Evolutionary conservation across 192 early-diverging fungal species (phyloP), one percentile per base, ranked within the genome.

Genomic region (Chytriomyces hyalinus): DNA sequence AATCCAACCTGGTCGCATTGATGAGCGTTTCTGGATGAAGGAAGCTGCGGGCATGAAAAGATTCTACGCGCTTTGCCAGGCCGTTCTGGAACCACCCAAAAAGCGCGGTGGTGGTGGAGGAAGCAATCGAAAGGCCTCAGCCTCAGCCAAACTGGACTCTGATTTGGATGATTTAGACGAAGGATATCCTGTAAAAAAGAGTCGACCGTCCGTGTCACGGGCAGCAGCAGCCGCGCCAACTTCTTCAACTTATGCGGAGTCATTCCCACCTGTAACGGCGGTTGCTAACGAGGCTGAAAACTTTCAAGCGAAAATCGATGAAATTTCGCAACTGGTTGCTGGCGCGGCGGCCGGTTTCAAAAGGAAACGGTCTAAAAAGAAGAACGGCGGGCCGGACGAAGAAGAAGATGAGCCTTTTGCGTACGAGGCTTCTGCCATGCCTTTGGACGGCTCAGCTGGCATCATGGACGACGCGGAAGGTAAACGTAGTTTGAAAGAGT

Each of bases 21-120:
- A 84, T 65, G 83, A 85, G 22, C 79, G 80, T 46, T 88, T 88
- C 69, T 88, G 87, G 87, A 86, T 86, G 87, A 70, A 81, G 9
- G 84, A 88, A 70, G 63, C 82, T 49, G 82, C 84, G 44, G 83
- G 79, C 4, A 64, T 85, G 28, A 83, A 83, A 60, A 36, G 87
- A 22, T 83, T 88, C 71, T 83, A 88, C 50, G 64, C 80, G 2
- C 77, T 88, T 17, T 79, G 71, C 69, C 80, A 85, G 48, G 75
- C 78, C 26, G 82, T 78, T 15, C 17, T 81, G 36, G 85, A 85
- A 17, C 82, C 82, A 48, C 36, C 28, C 47, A 70, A 65, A 57
- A 60, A 75, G 67, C 22, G 74, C 26, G 76, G 73, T n/a, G 67
- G 51, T 24, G 67, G 75, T 9, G 70, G 46, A 73, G 36, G 36